Base-by-base conservation (phyloP, 108 stramenopile genomes). In the Asterionellopsis glacialis region DNA sequence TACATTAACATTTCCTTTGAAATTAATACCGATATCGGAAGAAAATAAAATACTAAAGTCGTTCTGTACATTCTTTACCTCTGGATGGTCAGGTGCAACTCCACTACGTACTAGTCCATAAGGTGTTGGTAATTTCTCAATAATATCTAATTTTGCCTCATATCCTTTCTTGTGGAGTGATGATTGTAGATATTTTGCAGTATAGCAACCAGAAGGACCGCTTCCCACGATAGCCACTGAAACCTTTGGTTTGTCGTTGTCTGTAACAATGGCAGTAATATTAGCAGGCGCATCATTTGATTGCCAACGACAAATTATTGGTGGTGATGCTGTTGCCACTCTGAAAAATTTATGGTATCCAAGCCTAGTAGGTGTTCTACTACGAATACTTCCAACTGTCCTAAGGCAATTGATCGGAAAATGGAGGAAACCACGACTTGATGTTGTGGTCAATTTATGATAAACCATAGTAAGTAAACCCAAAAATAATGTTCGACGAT, bases 61-160 rank as follows among this genome's bases (percentile, higher is more conserved):
- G 45, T 90, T 75, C 68, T 94, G 78, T 0, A 97, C 99, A 54
- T 90, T 89, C 75, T 98, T 99, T 14, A 98, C 97, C 75, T 98
- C 97, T 9, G 94, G 97, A 80, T 98, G 97, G 69, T 98, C 97
- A 11, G 98, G 99, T 26, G 97, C 97, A 19, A 98, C 97, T 28
- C 98, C 99, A 50, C 67, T 88, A 40, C 97, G 75, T 4, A 99
- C 97, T 51, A 99, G 72, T 12, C 98, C 99, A 64, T 68, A 99
- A 9, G 96, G 94, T 1, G 88, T 93, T 1, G 95, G 94, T 26
- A 97, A 64, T 40, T 82, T 65, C 24, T 99, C 98, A 14, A 97
- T 22, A 11, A 99, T 66, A 55, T 96, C 95, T 57, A 99, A 77
- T 42, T 59, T 42, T 18, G 28, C 44, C 26, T 22, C 18, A 25